Base-by-base conservation (phyloP, 2,329 filamentous ascomycete genomes). In the Raffaelea albimanens region DNA sequence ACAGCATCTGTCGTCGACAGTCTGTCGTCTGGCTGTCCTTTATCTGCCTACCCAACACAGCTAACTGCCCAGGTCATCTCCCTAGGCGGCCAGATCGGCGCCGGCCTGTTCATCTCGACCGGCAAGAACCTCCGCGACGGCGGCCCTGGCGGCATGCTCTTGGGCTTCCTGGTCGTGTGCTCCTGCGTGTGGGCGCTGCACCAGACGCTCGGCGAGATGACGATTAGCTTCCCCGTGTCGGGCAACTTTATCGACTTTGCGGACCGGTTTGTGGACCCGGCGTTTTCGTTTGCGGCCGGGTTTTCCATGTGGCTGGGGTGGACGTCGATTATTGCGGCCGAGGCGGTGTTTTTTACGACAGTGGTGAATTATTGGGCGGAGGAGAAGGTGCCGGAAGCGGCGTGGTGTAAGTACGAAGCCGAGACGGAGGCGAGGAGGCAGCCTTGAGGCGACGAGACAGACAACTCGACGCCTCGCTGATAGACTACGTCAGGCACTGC, bases 181-280 rank as follows among this genome's bases (percentile, higher is more conserved):
- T 45, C 42, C 7, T 48, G 42, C 18, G 43, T 49, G n/a, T 49
- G 47, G 47, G 39, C 43, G 7, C 31, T 49, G 3, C 40, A 45
- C 33, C 47, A 49, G 19, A 45, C 47, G 2, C 43, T 49, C 39
- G 47, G 47, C 8, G 47, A 49, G n/a, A 49, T 49, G 47, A 45
- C 47, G n/a, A 45, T 49, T 14, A 22, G 20, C 18, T 46, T 46
- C 14, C 47, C 47, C 5, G 43, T 49, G 4, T 46, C 47, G 2
- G 43, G 43, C 13, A 46, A 20, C 43, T 46, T 49, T 31, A 44
- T 49, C 25, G 43, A 49, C 14, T 49, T 40, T 40, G 40, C 47
- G 14, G 44, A 46, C 44, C 43, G 44, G 3, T 49, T 49, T 22
- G 47, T 49, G 34, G 47, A 49, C 34, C 47, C 47, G 23, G 44